Evolutionary conservation across 164 flowering plant genomes (phyloP).

Genomic region (Annona squamosa): DNA sequence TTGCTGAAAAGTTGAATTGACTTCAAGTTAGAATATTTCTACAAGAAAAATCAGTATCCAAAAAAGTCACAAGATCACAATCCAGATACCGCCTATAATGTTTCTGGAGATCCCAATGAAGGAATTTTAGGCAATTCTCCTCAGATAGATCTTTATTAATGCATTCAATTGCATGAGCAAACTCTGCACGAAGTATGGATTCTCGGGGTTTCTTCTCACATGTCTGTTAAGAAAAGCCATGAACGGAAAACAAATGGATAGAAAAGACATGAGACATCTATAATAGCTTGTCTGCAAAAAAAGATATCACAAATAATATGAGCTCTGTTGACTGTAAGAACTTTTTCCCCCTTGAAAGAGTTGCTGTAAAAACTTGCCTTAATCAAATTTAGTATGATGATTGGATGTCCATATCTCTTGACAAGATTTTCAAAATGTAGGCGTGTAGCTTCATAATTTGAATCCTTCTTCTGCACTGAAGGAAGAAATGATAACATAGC

Average conservation of each 20-base stretch:
- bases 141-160: constrained; percentile 59
- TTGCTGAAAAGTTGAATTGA: constrained; percentile 38
- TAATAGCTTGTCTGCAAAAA: not conserved
- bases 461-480: constrained; percentile 80
- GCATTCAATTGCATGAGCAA: constrained; percentile 67
- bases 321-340: not conserved
- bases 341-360: not conserved
- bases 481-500: constrained; percentile 10
- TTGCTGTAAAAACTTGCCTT: constrained; percentile 44
- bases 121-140: constrained; percentile 65
- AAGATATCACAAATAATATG: not conserved
- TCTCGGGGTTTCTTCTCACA: constrained; percentile 89
- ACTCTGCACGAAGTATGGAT: constrained; percentile 87
- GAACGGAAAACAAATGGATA: not conserved
- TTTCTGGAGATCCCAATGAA: constrained; percentile 86
- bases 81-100: constrained; percentile 58
- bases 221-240: constrained; percentile 33
- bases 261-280: not conserved
- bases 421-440: constrained; percentile 91
- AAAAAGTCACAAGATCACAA: not conserved
- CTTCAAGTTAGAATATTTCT: constrained; percentile 7
- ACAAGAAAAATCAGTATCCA: not conserved
- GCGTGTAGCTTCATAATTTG: constrained; percentile 65
- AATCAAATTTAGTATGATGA: constrained; percentile 80
- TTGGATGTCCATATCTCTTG: constrained; percentile 87